These are phyloP conservation scores for Claviceps sp. DNA, from an alignment of 2,329 filamentous ascomycete genomes.

Conservation along the genomic window DNA sequence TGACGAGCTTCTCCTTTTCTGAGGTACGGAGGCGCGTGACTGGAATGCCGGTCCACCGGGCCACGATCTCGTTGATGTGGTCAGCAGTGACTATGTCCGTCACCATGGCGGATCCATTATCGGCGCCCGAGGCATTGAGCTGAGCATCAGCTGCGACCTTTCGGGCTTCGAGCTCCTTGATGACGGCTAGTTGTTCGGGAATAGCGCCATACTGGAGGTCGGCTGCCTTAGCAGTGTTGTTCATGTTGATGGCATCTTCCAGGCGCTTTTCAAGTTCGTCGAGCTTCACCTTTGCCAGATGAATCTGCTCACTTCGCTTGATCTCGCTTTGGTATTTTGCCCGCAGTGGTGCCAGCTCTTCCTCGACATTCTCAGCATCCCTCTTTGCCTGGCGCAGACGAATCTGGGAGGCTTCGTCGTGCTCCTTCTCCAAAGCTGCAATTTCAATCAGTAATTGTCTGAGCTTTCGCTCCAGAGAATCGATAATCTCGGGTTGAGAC, in stretches of 20 bases:
- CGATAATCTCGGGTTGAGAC: constrained; percentile 90
- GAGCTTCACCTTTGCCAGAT: constrained; percentile 89
- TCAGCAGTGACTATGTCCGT: constrained; percentile 92
- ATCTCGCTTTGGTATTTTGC: constrained; percentile 96
- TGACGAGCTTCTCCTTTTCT: constrained; percentile 95
- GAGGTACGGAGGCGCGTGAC: constrained; percentile 87
- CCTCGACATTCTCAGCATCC: constrained; percentile 86
- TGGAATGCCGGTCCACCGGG: constrained; percentile 95
- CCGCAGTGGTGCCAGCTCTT: constrained; percentile 79
- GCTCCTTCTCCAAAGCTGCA: constrained; percentile 83
- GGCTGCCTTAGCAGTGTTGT: constrained; percentile 75
- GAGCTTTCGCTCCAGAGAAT: constrained; percentile 80
- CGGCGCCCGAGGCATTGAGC: constrained; percentile 40
- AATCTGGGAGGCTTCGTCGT: constrained; percentile 80
- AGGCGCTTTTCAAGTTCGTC: constrained; percentile 83
- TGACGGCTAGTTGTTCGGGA: constrained; percentile 72
- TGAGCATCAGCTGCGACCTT: constrained; percentile 67
- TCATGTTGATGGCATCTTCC: constrained; percentile 80
- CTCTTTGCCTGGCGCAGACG: constrained; percentile 73
- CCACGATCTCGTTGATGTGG: constrained; percentile 97
- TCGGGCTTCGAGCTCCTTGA: constrained; percentile 67
- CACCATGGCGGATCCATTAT: constrained; percentile 58
- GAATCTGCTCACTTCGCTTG: constrained; percentile 78
- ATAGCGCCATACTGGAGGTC: constrained; percentile 97
- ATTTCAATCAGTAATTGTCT: constrained; percentile 96